A percentile compares a stretch with the other conserved stretches of the same genome.
These are phyloP conservation scores for Penicillium sp. DNA, from an alignment of 2,329 filamentous ascomycete species.

Conservation along the genomic window DNA sequence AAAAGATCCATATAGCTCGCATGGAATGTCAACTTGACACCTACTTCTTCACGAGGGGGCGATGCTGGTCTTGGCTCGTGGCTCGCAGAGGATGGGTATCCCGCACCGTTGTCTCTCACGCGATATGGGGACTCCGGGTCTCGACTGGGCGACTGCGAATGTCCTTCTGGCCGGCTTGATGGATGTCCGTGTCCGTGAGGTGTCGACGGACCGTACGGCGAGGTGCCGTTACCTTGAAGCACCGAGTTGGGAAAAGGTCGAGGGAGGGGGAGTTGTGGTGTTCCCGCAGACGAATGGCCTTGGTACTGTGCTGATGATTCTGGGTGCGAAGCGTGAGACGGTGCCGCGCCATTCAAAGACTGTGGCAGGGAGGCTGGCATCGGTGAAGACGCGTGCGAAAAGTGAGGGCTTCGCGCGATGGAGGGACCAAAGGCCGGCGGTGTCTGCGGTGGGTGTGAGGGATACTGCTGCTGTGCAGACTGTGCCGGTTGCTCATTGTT, in stretches of 20 bases:
- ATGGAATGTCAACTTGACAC: conserved; percentile 12
- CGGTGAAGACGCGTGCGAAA: conserved; percentile 38
- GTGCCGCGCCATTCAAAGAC: conserved; percentile 34
- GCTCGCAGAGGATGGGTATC: conserved; percentile 30
- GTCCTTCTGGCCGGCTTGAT: conserved; percentile 31
- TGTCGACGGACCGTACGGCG: conserved; percentile 34
- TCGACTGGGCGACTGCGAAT: conserved; percentile 40
- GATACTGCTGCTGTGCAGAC: conserved; percentile 27
- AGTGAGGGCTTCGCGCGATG: conserved; percentile 39
- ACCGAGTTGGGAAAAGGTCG: conserved; percentile 34
- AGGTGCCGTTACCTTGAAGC: conserved; percentile 33
- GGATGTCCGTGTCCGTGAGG: conserved; percentile 44
- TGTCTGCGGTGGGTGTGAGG: conserved; percentile 39
- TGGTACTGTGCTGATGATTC: conserved; percentile 36
- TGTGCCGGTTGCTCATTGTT: conserved; percentile 34
- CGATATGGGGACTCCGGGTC: conserved; percentile 36
- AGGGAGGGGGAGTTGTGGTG: conserved; percentile 31
- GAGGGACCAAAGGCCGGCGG: conserved; percentile 38
- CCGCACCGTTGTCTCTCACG: conserved; percentile 27
- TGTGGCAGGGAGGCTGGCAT: conserved; percentile 37
- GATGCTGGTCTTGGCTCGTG: conserved; percentile 32
- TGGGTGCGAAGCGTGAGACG: conserved; percentile 27
- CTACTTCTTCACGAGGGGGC: conserved; percentile 40
- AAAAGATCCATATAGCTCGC: conserved; percentile 6
- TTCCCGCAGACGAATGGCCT: conserved; percentile 27